Conservation (phyloP, 2,329 filamentous ascomycete species). For the Fusarium dimerum region DNA sequence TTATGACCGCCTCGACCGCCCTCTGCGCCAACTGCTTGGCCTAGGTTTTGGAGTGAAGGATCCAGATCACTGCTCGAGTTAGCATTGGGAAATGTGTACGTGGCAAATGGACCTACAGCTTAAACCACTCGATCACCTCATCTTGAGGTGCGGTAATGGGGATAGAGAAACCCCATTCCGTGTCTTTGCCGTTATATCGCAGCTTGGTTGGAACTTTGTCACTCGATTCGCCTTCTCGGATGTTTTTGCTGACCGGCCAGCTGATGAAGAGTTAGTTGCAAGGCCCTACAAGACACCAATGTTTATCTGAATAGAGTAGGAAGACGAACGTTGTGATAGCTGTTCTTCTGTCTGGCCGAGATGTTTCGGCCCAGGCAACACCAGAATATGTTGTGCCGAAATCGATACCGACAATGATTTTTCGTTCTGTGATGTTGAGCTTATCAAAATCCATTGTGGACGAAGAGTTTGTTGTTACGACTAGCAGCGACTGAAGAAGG, state of each 20-base stretch:
- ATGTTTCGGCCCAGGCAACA: slow-evolving; percentile 49
- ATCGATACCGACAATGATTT: slow-evolving; percentile 52
- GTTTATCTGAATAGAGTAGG: neutral
- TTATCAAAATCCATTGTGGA: slow-evolving; percentile 39
- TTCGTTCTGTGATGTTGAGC: slow-evolving; percentile 37
- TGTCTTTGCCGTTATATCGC: slow-evolving; percentile 36
- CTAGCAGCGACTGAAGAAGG: neutral
- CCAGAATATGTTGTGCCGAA: slow-evolving; percentile 57
- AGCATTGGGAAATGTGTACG: neutral
- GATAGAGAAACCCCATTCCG: slow-evolving; percentile 50
- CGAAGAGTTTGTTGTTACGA: neutral
- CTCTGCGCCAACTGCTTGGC: slow-evolving; percentile 29
- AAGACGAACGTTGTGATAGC: slow-evolving; percentile 32
- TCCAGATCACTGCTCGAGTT: slow-evolving; percentile 36
- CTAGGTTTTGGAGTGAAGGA: slow-evolving; percentile 36
- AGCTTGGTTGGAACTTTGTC: slow-evolving; percentile 50
- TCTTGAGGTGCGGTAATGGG: slow-evolving; percentile 39
- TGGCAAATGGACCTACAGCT: slow-evolving; percentile 40
- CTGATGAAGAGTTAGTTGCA: slow-evolving; percentile 10
- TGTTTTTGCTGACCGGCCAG: slow-evolving; percentile 43
- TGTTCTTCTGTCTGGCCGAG: slow-evolving; percentile 37
- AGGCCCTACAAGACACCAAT: neutral
- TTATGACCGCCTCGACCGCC: slow-evolving; percentile 33
- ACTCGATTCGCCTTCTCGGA: slow-evolving; percentile 38
- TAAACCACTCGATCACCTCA: slow-evolving; percentile 49